These are phyloP conservation scores for Dianthus caryophyllus DNA, from an alignment of 148 eudicot genomes.

Conservation along the genomic window DNA sequence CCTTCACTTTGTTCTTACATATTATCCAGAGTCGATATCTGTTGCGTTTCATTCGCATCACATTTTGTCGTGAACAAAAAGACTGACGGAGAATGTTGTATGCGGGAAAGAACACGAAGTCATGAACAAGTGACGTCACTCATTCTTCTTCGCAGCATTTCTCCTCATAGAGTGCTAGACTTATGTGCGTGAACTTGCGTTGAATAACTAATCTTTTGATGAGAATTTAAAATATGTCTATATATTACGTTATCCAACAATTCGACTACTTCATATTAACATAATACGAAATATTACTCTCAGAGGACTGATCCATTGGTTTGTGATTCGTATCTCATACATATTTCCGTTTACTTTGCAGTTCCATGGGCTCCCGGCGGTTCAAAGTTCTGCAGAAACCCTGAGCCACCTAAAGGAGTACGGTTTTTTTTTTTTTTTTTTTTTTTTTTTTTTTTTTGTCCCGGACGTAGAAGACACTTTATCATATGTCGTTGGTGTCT, in stretches of 20 bases:
- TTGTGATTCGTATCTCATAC: constrained; percentile 11
- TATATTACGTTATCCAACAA: background rate
- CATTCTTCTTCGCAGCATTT: background rate
- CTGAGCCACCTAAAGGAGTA: constrained; percentile 82
- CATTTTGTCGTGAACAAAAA: background rate
- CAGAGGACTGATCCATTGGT: background rate
- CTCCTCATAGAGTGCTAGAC: background rate
- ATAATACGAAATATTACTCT: background rate
- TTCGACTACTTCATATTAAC: background rate
- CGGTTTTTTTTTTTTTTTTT: constrained; percentile 10
- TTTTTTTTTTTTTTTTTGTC: background rate
- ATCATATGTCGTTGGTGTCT: background rate
- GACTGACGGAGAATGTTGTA: background rate
- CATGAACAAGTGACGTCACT: no score
- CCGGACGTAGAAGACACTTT: background rate
- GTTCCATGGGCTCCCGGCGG: constrained; percentile 99
- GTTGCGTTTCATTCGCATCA: background rate
- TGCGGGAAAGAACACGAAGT: background rate
- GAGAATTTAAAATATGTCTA: background rate
- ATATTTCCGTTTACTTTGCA: constrained; percentile 28
- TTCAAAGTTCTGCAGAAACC: constrained; percentile 75
- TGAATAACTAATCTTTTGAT: background rate
- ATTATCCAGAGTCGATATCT: background rate
- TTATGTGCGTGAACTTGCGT: no score
- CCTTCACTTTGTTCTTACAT: background rate